Evolutionary conservation across 2,329 filamentous ascomycete genomes (phyloP), one percentile per base, ranked within the genome.

Genomic region (Aphanocladium album): DNA sequence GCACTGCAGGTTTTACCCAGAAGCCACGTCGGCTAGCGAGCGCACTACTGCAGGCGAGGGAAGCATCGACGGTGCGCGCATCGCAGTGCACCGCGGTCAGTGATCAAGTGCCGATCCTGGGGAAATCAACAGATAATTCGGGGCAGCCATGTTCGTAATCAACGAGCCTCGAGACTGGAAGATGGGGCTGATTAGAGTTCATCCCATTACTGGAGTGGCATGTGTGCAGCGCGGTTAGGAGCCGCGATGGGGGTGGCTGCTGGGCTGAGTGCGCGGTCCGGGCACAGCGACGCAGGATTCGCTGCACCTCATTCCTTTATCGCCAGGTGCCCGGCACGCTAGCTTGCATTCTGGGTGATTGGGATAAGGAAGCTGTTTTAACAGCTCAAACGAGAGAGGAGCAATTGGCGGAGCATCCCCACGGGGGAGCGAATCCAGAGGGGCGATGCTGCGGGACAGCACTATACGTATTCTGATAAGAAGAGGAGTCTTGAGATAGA

Each of bases 211-310:
- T 46, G 23, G n/a, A 17, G 2, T 35, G 6, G 33, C 33, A 12
- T 35, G 33, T 23, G 52, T 21, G 41, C 50, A 56, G 53, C 53
- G 53, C 53, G 53, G 53, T 56, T 46, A 46, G 23, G 53, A 56
- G 53, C 53, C 53, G 53, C 53, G 53, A 35, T 54, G 37, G 33
- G 11, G 19, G 12, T 55, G 52, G 52, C 52, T 43, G 52, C 23
- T 23, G 23, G 49, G 30, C 49, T 55, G 52, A 16, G 37, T 33
- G 41, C 53, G 53, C 53, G 53, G 53, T 56, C 41, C 53, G 52
- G 52, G 25, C 5, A 12, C 33, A 35, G 33, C 33, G 6, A 12
- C 33, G 6, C 6, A 35, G 12, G 33, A 12, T 6, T 35, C 6
- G 33, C 6, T 6, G n/a, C n/a, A n/a, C n/a, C n/a, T n/a, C n/a